phyloP scores from a whole-genome alignment of 129 eudicot genomes.

The Saussurea involucrata region DNA sequence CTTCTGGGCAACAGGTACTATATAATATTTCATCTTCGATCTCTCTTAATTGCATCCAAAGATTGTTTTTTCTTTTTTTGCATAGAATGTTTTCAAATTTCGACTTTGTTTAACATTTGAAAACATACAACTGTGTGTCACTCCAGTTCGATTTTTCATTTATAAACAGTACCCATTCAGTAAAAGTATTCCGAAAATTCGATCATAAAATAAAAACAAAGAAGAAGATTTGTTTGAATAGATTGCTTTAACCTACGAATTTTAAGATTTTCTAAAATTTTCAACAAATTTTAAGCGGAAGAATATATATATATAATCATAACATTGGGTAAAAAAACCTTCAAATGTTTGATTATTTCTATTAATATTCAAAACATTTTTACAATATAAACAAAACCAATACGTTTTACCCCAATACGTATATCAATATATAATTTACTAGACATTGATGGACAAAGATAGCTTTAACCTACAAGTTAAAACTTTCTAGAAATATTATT shows the following conservation, averaged over 20 bases:
- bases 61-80: not conserved
- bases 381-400: not conserved
- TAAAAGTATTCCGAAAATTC: not conserved
- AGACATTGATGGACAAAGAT: not conserved
- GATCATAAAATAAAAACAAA: not conserved
- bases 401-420: too few species aligned
- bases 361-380: too few species aligned
- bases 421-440: not conserved
- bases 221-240: not conserved
- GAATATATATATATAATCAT: too few species aligned
- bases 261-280: not conserved
- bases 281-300: not conserved
- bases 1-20: conserved; percentile 85
- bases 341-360: not conserved
- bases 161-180: not conserved
- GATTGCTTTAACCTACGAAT: not conserved
- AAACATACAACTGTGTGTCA: not conserved
- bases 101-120: not conserved
- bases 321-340: not conserved
- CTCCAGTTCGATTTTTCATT: not conserved
- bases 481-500: not conserved
- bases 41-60: not conserved
- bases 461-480: not conserved
- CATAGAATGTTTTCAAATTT: not conserved
- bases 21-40: conserved; percentile 14